Evolutionary conservation across 2,329 filamentous ascomycete species (phyloP), one percentile per base, ranked within the genome.

Genomic region (Chrysosporium keratinophilum): DNA sequence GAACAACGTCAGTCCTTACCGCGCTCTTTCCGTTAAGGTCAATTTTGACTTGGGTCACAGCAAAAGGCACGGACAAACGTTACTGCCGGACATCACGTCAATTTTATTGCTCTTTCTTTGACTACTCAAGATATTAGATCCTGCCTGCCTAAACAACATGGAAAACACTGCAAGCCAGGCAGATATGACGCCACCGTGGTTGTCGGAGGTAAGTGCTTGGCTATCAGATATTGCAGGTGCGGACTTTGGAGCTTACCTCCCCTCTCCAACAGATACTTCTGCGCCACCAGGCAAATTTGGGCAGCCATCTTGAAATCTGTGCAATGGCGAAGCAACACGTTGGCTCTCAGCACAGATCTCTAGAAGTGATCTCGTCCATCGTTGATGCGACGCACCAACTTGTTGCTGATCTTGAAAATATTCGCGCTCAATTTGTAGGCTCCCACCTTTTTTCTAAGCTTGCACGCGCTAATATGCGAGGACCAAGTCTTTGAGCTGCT

Each of bases 211-310:
- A 6, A 46, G 50, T 28, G 7, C 14, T 15, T 7, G 42, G 7
- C 1, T 15, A 14, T 39, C 40, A 28, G 15, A 34, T 10, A 40
- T 9, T 9, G 34, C 40, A 40, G n/a, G 7, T 9, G 2, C 42
- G 3, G 48, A 9, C 42, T 14, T 35, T 2, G n/a, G 9, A 37
- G 15, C 17, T 48, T 23, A 39, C 45, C 17, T 23, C 2, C 11
- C 11, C 4, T 1, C 28, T 15, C 31, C 39, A n/a, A 14, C 61
- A 34, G 71, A 60, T 73, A 19, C 71, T 70, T 53, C 59, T 64
- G 11, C 69, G 67, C 39, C 71, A 74, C 57, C 67, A 72, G n/a
- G 65, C 59, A 1, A 58, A 71, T 28, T 60, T 74, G 2, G 61
- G 64, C 34, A 68, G 65, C 2, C 72, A 75, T 56, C 54, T 71